These are phyloP conservation scores for Xylariales sp. DNA, from an alignment of 2,329 filamentous ascomycete genomes.

Conservation along the genomic window DNA sequence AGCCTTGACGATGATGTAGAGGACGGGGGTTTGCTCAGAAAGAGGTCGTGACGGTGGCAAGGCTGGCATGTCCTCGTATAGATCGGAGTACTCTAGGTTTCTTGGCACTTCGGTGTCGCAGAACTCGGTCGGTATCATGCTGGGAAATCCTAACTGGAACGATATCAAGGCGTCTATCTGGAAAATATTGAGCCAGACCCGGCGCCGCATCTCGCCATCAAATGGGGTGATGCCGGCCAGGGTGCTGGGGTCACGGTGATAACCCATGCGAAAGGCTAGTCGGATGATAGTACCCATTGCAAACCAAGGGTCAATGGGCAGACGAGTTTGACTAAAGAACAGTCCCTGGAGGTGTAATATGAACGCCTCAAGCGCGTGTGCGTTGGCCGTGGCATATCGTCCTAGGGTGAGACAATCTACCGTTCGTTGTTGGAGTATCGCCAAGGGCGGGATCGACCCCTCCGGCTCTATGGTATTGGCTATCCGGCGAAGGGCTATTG, in stretches of 20 bases:
- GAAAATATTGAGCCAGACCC: constrained; percentile 43
- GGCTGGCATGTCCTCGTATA: constrained; percentile 39
- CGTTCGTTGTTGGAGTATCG: no score
- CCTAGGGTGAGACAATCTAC: no score
- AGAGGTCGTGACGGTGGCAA: constrained; percentile 37
- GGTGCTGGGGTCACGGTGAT: constrained; percentile 43
- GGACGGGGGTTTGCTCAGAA: constrained; percentile 36
- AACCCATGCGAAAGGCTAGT: constrained; percentile 47
- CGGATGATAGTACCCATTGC: constrained; percentile 41
- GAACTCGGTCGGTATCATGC: constrained; percentile 40
- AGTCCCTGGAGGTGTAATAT: no score
- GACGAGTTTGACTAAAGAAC: no score
- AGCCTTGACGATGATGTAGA: constrained; percentile 37
- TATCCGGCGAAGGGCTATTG: no score
- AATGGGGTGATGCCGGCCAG: constrained; percentile 40
- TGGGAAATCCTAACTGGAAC: constrained; percentile 48
- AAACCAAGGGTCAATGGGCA: no score
- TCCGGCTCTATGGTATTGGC: no score
- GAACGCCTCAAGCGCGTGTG: no score
- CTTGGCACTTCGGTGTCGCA: constrained; percentile 41
- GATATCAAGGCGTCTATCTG: constrained; percentile 44
- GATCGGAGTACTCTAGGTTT: constrained; percentile 46
- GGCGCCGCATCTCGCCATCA: constrained; percentile 47
- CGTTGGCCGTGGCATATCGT: no score
- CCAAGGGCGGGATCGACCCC: no score